A percentile compares a stretch with the other conserved stretches of the same genome.
These are phyloP conservation scores for Quercus tomentella DNA, from an alignment of 331 rosid genomes.

Conservation along the genomic window DNA sequence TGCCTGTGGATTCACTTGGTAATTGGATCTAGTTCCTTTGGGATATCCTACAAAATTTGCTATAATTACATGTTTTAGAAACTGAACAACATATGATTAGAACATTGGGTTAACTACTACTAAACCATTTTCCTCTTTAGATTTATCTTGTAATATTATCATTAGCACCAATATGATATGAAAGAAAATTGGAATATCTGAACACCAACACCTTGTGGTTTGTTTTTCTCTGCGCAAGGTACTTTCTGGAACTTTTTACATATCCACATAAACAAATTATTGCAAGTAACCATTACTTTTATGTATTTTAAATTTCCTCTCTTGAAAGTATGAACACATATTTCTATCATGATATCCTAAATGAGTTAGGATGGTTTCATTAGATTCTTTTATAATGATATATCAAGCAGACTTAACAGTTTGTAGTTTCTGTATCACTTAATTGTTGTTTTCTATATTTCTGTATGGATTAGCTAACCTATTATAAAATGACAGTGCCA, in stretches of 20 bases:
- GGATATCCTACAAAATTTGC: neutral
- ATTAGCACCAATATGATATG: neutral
- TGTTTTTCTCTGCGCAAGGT: neutral
- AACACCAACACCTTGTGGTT: neutral
- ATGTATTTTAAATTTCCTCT: neutral
- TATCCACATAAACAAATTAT: neutral
- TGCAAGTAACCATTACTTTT: neutral
- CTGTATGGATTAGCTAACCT: neutral
- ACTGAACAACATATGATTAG: neutral
- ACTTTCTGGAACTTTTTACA: neutral
- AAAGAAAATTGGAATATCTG: neutral
- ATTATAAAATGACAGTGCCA: conserved; percentile 61
- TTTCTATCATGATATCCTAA: neutral
- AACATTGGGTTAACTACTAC: neutral
- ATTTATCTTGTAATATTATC: neutral
- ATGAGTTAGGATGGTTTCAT: neutral
- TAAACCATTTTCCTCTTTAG: neutral
- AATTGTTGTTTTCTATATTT: neutral
- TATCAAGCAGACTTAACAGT: neutral
- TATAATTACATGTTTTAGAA: neutral
- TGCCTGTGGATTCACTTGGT: neutral
- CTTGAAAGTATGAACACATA: neutral
- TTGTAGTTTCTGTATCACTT: neutral
- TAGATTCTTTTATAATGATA: neutral
- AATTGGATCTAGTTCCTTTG: neutral